These are phyloP conservation scores for Trichophyton schoenleinii DNA, from an alignment of 2,329 filamentous ascomycete species.

Conservation along the genomic window DNA sequence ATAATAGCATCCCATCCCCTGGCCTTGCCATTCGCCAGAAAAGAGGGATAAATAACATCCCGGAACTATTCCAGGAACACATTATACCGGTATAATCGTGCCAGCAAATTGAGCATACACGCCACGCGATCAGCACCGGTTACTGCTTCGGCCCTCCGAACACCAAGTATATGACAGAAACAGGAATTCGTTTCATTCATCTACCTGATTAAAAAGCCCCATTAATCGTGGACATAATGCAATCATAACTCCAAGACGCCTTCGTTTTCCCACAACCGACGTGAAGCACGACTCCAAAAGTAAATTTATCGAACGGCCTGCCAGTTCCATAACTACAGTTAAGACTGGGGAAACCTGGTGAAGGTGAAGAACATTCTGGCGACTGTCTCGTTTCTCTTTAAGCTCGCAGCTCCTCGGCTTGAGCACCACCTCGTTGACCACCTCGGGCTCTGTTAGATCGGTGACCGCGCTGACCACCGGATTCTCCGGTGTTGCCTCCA, in stretches of 20 bases:
- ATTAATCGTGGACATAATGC: neutral
- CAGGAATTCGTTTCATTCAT: neutral
- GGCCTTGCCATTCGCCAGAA: too few species aligned
- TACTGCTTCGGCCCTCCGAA: neutral
- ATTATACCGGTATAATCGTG: too few species aligned
- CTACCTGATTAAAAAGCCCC: neutral
- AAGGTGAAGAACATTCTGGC: neutral
- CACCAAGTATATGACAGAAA: neutral
- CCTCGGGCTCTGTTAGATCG: conserved; percentile 34
- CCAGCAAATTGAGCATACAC: neutral
- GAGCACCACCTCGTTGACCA: conserved; percentile 27
- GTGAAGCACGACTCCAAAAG: conserved; percentile 5
- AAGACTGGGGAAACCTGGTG: neutral
- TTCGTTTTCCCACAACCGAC: conserved; percentile 15
- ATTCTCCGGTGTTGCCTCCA: conserved; percentile 15
- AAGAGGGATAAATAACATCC: too few species aligned
- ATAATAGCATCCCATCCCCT: too few species aligned
- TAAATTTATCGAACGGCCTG: neutral
- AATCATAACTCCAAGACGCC: conserved; percentile 14
- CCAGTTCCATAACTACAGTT: neutral
- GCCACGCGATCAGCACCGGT: neutral
- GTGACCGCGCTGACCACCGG: conserved; percentile 25
- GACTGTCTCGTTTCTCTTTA: conserved; percentile 10
- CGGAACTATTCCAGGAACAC: too few species aligned
- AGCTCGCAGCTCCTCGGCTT: conserved; percentile 30